These are phyloP conservation scores for Raffaelea ambrosiae DNA, from an alignment of 2,329 filamentous ascomycete species.

Conservation along the genomic window DNA sequence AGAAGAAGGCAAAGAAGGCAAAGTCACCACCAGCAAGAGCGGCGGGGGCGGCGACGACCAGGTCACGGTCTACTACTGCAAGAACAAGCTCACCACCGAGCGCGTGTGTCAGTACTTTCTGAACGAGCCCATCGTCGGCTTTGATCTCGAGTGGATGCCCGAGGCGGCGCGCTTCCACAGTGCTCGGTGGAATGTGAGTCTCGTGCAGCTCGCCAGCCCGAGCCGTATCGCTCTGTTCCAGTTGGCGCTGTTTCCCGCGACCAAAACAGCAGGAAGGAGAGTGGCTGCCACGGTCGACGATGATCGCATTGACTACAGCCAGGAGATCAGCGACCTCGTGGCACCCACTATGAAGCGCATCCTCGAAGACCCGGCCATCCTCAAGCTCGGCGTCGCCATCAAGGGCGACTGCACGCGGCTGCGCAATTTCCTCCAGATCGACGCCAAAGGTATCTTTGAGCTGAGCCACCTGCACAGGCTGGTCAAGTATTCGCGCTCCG, in stretches of 20 bases:
- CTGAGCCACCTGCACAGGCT: conserved; percentile 75
- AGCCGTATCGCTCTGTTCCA: conserved; percentile 76
- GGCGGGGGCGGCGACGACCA: conserved; percentile 35
- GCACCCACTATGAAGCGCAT: conserved; percentile 61
- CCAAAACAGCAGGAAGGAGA: conserved; percentile 3
- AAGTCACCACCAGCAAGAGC: too few relatives aligned
- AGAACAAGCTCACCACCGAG: conserved; percentile 58
- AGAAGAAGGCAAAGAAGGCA: too few relatives aligned
- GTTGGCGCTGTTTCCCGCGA: conserved; percentile 52
- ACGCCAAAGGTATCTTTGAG: conserved; percentile 64
- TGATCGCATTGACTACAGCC: conserved; percentile 10
- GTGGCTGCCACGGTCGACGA: too few relatives aligned
- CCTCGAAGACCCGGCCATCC: conserved; percentile 60
- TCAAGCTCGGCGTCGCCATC: conserved; percentile 72
- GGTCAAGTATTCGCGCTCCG: conserved; percentile 53
- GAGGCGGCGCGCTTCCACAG: conserved; percentile 36
- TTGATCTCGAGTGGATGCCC: conserved; percentile 79
- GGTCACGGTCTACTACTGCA: conserved; percentile 72
- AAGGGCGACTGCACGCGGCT: conserved; percentile 63
- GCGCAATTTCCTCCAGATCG: conserved; percentile 54
- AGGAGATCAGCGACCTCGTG: conserved; percentile 42
- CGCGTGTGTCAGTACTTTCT: conserved; percentile 58
- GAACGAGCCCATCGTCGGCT: conserved; percentile 64
- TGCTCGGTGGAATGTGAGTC: conserved; percentile 61
- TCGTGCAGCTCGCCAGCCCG: conserved; percentile 76